Percentiles rank a stretch among this genome's conserved stretches.
Conservation (phyloP, 352 stramenopile species). For the Phytophthora constricta region DNA sequence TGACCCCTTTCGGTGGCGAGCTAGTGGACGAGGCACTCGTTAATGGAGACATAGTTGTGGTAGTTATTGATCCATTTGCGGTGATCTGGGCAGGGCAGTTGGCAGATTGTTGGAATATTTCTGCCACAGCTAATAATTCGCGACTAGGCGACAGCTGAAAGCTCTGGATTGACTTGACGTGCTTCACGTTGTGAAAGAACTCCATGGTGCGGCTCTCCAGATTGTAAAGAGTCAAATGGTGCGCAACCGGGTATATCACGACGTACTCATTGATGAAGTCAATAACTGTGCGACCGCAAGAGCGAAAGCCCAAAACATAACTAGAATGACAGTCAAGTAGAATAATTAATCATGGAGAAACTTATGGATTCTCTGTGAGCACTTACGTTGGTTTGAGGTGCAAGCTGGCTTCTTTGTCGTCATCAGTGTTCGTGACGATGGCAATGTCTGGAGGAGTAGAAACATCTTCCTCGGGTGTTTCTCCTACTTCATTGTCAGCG, state of each 20-base stretch:
- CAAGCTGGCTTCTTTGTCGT: slow-evolving; percentile 44
- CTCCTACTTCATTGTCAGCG: neutral
- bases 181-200: slow-evolving; percentile 70
- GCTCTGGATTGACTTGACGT: slow-evolving; percentile 60
- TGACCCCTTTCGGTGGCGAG: slow-evolving; percentile 18
- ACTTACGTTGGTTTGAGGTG: slow-evolving; percentile 53
- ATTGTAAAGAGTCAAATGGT: slow-evolving; percentile 73
- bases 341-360: neutral
- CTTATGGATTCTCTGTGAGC: neutral
- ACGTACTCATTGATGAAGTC: slow-evolving; percentile 65
- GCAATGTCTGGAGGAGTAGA: neutral
- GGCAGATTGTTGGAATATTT: slow-evolving; percentile 47
- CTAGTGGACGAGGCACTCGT: neutral
- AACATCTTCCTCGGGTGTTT: slow-evolving; percentile 15
- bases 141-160: slow-evolving; percentile 76
- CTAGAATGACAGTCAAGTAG: slow-evolving; percentile 22
- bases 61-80: neutral
- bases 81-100: neutral
- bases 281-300: slow-evolving; percentile 48
- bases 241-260: slow-evolving; percentile 70
- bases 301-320: slow-evolving; percentile 54
- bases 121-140: slow-evolving; percentile 70
- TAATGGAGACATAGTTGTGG: neutral
- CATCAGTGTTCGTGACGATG: slow-evolving; percentile 15
- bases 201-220: slow-evolving; percentile 68